Evolutionary conservation across 129 eudicot species (phyloP).

Genomic region (Saposhnikovia divaricata): DNA sequence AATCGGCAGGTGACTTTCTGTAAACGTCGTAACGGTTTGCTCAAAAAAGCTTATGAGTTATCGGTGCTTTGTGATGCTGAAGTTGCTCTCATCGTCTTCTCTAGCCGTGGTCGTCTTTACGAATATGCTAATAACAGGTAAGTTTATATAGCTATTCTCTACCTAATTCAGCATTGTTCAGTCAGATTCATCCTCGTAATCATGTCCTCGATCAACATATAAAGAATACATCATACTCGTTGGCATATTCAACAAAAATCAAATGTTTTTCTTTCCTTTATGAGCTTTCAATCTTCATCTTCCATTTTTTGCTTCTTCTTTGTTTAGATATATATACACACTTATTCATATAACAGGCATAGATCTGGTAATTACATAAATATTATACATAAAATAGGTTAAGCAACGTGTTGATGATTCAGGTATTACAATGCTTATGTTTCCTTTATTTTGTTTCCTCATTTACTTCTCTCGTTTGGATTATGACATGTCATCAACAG

Average conservation of each 20-base stretch:
- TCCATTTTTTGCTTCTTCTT: neutral
- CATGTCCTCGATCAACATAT: neutral
- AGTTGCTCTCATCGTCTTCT: constrained; percentile 42
- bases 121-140: constrained; percentile 47
- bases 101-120: constrained; percentile 42
- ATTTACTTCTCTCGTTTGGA: neutral
- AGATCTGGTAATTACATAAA: neutral
- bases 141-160: neutral
- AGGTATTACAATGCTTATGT: neutral
- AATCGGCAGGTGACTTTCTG: constrained; percentile 40
- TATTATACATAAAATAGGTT: neutral
- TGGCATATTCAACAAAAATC: neutral
- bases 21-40: constrained; percentile 36
- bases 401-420: neutral
- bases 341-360: neutral
- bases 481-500: neutral
- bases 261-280: constrained; percentile 6
- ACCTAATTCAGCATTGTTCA: neutral
- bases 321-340: neutral
- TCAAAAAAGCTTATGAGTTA: constrained; percentile 40
- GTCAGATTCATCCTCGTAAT: neutral
- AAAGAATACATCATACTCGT: neutral
- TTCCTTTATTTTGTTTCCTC: neutral
- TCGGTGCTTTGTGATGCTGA: constrained; percentile 46
- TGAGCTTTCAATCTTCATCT: constrained; percentile 17